phyloP scores from a whole-genome alignment of 179 eudicot species.

The Dionaea muscipula region DNA sequence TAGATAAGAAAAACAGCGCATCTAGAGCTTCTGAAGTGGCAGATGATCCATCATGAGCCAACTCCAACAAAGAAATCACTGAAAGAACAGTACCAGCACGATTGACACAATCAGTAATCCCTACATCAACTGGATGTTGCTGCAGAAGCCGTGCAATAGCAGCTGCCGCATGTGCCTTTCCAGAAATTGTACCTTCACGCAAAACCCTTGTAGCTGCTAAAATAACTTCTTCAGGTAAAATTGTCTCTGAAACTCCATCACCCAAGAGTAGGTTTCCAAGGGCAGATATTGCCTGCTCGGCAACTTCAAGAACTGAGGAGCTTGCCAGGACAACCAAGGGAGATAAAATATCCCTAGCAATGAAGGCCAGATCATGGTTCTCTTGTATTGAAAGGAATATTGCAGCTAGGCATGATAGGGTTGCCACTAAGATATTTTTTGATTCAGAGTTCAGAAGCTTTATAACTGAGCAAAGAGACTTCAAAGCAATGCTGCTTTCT shows the following conservation, averaged over 20 bases:
- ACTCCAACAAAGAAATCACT: slow-evolving; percentile 63
- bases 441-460: slow-evolving; percentile 66
- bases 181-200: slow-evolving; percentile 61
- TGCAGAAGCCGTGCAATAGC: slow-evolving; percentile 74
- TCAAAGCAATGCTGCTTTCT: slow-evolving; percentile 64
- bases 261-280: slow-evolving; percentile 80
- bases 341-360: slow-evolving; percentile 68
- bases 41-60: slow-evolving; percentile 41
- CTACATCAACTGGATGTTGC: slow-evolving; percentile 47
- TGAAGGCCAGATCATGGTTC: slow-evolving; percentile 61
- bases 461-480: slow-evolving; percentile 44
- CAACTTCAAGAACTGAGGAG: slow-evolving; percentile 65
- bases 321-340: slow-evolving; percentile 58
- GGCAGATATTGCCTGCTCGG: slow-evolving; percentile 82
- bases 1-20: slow-evolving; percentile 72
- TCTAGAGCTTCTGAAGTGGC: slow-evolving; percentile 77
- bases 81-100: slow-evolving; percentile 82
- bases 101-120: slow-evolving; percentile 57
- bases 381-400: slow-evolving; percentile 79
- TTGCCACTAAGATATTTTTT: slow-evolving; percentile 49
- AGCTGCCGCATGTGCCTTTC: slow-evolving; percentile 90
- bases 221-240: slow-evolving; percentile 66
- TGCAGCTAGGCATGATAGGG: slow-evolving; percentile 75
- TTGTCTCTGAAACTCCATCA: slow-evolving; percentile 49
- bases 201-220: slow-evolving; percentile 81